phyloP scores from a whole-genome alignment of 1,284 basidiomycete species.

The Cutaneotrichosporon daszewskae region DNA sequence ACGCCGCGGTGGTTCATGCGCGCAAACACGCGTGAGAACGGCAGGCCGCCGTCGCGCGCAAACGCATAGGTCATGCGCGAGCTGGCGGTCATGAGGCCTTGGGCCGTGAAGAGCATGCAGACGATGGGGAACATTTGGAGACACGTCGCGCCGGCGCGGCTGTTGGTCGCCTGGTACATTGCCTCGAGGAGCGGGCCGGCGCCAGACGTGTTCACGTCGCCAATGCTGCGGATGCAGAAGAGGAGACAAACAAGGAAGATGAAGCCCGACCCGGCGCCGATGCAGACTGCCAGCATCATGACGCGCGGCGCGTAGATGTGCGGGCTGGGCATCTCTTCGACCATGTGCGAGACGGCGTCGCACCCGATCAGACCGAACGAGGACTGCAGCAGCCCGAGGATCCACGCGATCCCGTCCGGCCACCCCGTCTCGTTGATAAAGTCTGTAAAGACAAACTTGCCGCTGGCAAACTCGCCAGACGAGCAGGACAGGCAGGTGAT shows the following conservation, averaged over 20 bases:
- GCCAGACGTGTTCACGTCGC: slow-evolving; percentile 53
- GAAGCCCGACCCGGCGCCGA: slow-evolving; percentile 58
- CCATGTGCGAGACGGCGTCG: slow-evolving; percentile 37
- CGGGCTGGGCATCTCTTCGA: slow-evolving; percentile 41
- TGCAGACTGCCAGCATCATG: slow-evolving; percentile 59
- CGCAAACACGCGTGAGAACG: slow-evolving; percentile 55
- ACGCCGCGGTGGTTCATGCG: slow-evolving; percentile 53
- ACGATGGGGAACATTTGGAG: slow-evolving; percentile 48
- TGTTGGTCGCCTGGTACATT: slow-evolving; percentile 61
- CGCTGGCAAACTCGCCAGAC: slow-evolving; percentile 31
- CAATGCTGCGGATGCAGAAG: slow-evolving; percentile 60
- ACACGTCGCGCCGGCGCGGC: slow-evolving; percentile 59
- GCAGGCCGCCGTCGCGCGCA: slow-evolving; percentile 63
- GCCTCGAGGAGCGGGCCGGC: slow-evolving; percentile 62
- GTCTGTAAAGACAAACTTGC: slow-evolving; percentile 40
- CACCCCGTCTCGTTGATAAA: slow-evolving; percentile 41
- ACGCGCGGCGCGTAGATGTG: slow-evolving; percentile 39
- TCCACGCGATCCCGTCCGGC: slow-evolving; percentile 49
- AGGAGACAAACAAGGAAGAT: slow-evolving; percentile 63
- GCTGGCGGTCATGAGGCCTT: slow-evolving; percentile 58
- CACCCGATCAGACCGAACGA: slow-evolving; percentile 45
- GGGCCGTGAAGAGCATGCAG: slow-evolving; percentile 43
- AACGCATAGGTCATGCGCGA: slow-evolving; percentile 66
- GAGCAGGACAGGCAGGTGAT: slow-evolving; percentile 29
- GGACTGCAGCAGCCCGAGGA: slow-evolving; percentile 48